Percentiles rank a stretch among this genome's conserved stretches.
Evolutionary conservation across 257 asterid species (phyloP).

Genomic region (Lantana camara): DNA sequence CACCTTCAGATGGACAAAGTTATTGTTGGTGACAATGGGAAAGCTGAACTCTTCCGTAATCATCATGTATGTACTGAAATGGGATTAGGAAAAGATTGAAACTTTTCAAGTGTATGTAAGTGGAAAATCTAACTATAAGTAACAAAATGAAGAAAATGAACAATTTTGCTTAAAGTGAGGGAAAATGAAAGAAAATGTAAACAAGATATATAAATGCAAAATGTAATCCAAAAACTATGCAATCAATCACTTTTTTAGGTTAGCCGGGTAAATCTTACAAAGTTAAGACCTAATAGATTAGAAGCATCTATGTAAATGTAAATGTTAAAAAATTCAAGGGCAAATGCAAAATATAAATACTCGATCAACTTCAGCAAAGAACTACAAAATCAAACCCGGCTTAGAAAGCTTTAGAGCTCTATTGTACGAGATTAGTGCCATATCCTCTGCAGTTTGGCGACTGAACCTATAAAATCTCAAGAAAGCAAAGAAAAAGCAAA

Average conservation of each 20-base stretch:
- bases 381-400: constrained; percentile 54
- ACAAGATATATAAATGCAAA: neutral
- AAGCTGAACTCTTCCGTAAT: constrained; percentile 44
- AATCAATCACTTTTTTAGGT: neutral
- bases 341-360: neutral
- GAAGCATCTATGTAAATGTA: neutral
- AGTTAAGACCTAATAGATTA: neutral
- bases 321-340: neutral
- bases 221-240: neutral
- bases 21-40: constrained; percentile 35
- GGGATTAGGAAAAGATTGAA: neutral
- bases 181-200: neutral
- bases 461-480: constrained; percentile 47
- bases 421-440: constrained; percentile 89
- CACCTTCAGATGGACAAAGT: constrained; percentile 13
- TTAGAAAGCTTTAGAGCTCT: constrained; percentile 84
- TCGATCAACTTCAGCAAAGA: neutral
- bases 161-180: neutral
- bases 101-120: neutral
- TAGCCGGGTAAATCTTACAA: constrained; percentile 1
- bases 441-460: constrained; percentile 76
- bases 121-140: no score
- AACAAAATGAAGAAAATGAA: no score
- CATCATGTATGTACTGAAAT: neutral
- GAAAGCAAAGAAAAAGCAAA: neutral